phyloP scores from a whole-genome alignment of 2,329 filamentous ascomycete genomes.

The Lachnum nothofagi region DNA sequence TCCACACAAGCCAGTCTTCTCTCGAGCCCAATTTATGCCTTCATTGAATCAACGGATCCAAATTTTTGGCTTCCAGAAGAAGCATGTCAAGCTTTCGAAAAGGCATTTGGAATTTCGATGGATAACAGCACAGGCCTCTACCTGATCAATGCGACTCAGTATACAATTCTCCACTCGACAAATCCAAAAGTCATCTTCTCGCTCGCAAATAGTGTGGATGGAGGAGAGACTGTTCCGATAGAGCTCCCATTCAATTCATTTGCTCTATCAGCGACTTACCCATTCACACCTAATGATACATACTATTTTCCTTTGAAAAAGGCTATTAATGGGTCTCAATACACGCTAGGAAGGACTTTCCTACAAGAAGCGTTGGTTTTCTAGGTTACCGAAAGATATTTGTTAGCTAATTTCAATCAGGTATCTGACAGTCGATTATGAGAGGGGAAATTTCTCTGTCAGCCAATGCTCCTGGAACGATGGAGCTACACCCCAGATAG shows the following conservation, averaged over 20 bases:
- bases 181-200: slow-evolving; percentile 31
- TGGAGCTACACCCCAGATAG: slow-evolving; percentile 11
- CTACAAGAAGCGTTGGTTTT: slow-evolving; percentile 36
- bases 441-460: slow-evolving; percentile 27
- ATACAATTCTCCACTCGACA: slow-evolving; percentile 19
- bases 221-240: slow-evolving; percentile 28
- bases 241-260: slow-evolving; percentile 27
- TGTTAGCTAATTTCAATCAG: slow-evolving; percentile 7
- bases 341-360: slow-evolving; percentile 37
- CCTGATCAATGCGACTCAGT: slow-evolving; percentile 47
- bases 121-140: slow-evolving; percentile 60
- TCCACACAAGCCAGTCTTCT: slow-evolving; percentile 29
- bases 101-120: slow-evolving; percentile 57
- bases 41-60: slow-evolving; percentile 58
- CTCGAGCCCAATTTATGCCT: slow-evolving; percentile 29
- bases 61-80: slow-evolving; percentile 56
- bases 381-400: neutral
- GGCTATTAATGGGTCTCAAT: slow-evolving; percentile 32
- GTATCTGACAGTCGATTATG: slow-evolving; percentile 30
- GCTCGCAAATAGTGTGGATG: slow-evolving; percentile 15
- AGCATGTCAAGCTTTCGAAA: slow-evolving; percentile 59
- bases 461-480: slow-evolving; percentile 23
- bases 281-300: slow-evolving; percentile 38
- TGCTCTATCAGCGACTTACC: slow-evolving; percentile 21
- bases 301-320: slow-evolving; percentile 39